These are phyloP conservation scores for Emmonsiellopsis sp. DNA, from an alignment of 2,329 filamentous ascomycete species.

Conservation along the genomic window DNA sequence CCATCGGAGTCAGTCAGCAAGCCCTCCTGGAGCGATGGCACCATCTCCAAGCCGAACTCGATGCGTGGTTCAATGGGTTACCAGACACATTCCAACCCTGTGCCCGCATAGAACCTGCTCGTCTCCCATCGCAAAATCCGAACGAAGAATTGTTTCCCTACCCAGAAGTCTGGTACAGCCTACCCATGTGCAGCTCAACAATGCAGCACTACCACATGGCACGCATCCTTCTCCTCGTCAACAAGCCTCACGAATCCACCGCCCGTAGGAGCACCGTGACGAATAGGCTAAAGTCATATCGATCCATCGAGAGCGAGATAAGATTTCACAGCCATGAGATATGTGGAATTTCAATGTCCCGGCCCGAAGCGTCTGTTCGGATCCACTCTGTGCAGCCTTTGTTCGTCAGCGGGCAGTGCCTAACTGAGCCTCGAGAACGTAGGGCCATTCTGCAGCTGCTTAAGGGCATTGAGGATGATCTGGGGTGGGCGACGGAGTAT, in stretches of 20 bases:
- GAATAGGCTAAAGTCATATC: constrained; percentile 48
- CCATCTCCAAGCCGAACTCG: constrained; percentile 47
- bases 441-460: constrained; percentile 48
- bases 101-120: constrained; percentile 38
- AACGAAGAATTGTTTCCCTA: constrained; percentile 33
- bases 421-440: constrained; percentile 47
- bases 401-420: constrained; percentile 54
- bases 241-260: constrained; percentile 35
- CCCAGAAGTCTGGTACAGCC: constrained; percentile 55
- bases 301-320: constrained; percentile 48
- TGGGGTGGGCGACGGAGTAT: constrained; percentile 57
- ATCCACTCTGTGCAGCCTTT: constrained; percentile 54
- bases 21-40: constrained; percentile 41
- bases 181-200: constrained; percentile 57
- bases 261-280: constrained; percentile 44
- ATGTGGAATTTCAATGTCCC: constrained; percentile 49
- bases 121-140: constrained; percentile 16
- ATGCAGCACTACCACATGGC: constrained; percentile 42
- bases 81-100: constrained; percentile 52
- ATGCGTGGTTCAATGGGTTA: constrained; percentile 50
- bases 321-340: constrained; percentile 53
- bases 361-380: constrained; percentile 49
- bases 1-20: constrained; percentile 29
- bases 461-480: constrained; percentile 51
- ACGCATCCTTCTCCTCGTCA: constrained; percentile 33